Evolutionary conservation across 129 eudicot species (phyloP).

Genomic region (Arctium minus): DNA sequence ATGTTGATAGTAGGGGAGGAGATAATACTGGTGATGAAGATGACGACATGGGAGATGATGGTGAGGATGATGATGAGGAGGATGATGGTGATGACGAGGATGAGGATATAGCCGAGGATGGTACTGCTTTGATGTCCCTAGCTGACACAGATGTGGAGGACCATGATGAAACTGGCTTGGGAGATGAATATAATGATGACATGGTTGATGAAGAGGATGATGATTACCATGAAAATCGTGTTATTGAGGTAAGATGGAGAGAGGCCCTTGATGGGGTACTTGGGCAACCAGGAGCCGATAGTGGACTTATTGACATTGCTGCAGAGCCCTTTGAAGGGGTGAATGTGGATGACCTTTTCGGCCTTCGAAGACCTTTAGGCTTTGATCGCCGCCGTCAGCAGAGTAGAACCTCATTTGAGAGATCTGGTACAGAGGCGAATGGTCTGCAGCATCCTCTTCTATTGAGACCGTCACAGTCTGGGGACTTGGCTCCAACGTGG

Average conservation of each 20-base stretch:
- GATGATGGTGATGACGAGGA: conserved; percentile 90
- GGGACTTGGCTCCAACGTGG: conserved; percentile 54
- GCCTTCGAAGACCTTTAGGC: conserved; percentile 68
- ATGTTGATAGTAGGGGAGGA: conserved; percentile 72
- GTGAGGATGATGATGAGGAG: conserved; percentile 81
- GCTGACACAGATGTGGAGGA: conserved; percentile 96
- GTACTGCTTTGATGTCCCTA: conserved; percentile 89
- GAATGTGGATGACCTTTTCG: conserved; percentile 92
- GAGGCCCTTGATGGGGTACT: conserved; percentile 98
- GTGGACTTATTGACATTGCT: conserved; percentile 71
- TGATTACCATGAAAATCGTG: conserved; percentile 91
- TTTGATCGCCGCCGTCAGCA: conserved; percentile 88
- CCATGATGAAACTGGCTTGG: conserved; percentile 86
- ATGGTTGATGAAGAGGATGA: conserved; percentile 97
- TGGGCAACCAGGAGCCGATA: conserved; percentile 76
- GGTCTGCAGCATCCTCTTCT: conserved; percentile 86
- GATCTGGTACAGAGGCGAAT: conserved; percentile 57
- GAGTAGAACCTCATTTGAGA: conserved; percentile 65
- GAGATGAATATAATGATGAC: conserved; percentile 91
- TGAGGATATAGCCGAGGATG: conserved; percentile 87
- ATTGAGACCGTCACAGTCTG: conserved; percentile 61
- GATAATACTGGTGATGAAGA: conserved; percentile 89
- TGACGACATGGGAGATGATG: conserved; percentile 94
- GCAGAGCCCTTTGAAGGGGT: conserved; percentile 95
- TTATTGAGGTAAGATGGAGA: conserved; percentile 97